Base-by-base conservation (phyloP, 2,329 filamentous ascomycete genomes). In the Chrysosporium queenslandicum region DNA sequence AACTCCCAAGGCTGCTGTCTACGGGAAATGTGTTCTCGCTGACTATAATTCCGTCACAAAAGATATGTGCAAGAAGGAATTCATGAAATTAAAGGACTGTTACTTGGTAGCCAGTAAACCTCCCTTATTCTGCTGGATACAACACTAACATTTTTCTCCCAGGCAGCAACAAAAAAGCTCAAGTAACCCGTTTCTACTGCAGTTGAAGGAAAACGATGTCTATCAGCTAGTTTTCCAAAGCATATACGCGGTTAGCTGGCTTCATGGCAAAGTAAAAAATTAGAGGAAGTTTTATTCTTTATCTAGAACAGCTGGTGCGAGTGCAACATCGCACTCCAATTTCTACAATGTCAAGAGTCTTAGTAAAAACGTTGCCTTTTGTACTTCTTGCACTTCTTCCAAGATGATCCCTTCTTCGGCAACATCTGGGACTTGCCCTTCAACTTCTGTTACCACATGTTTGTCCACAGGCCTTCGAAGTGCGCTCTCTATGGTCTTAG, bases 1-100 rank as follows among this genome's bases (percentile, higher is more conserved):
- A 25, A 42, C 29, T 36, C 23, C 53, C 23, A 57, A 97, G 91
- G 85, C 87, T 49, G 77, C 87, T 2, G 75, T 80, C 11, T 98
- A 97, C 64, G 92, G 91, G 59, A 90, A 89, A 74, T 98, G 92
- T 66, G 83, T 98, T 58, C 79, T 91, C 47, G 80, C 81, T 36
- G 91, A 97, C 65, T 97, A 94, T 71, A 91, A 91, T 64, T 81
- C 88, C 3, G 81, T 95, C 2, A 80, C 89, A 61, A 94, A 94
- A 65, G 87, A 96, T 65, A 92, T 92, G 75, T 98, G 92, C 64
- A 76, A 77, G 3, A 81, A 81, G 53, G 89, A 96, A 64, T 97
- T 98, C 60, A 74, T 92, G 68, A 81, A 74, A 58, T 68, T 97
- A 46, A 95, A 94, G 67, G 77, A 94, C 59, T 97, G 91, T 65